Conservation (phyloP, 176 grass and related monocot genomes). For the Phragmites australis region DNA sequence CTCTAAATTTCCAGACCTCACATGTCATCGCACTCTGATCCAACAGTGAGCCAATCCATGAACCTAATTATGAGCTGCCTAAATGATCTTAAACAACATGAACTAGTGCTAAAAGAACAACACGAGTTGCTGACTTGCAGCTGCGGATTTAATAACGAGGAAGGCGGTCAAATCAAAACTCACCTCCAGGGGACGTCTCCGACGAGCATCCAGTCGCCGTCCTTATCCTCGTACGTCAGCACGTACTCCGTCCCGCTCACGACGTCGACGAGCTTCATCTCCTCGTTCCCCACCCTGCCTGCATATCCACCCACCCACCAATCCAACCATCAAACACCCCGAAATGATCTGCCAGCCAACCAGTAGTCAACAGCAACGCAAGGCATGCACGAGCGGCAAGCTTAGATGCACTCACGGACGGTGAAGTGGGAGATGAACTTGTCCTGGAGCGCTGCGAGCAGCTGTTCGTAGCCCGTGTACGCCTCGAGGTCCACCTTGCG, state of each 20-base stretch:
- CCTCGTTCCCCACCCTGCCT: slow-evolving; percentile 69
- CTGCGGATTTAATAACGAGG: neutral
- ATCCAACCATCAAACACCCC: neutral
- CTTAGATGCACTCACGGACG: slow-evolving; percentile 50
- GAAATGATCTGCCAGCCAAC: neutral
- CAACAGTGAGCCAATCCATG: neutral
- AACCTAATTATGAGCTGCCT: neutral
- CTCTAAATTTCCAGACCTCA: neutral
- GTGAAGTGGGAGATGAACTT: slow-evolving; percentile 87
- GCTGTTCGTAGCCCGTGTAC: slow-evolving; percentile 61
- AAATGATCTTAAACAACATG: neutral
- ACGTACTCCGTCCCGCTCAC: slow-evolving; percentile 73
- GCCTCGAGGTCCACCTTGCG: slow-evolving; percentile 87
- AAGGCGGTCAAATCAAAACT: neutral
- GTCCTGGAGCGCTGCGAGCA: slow-evolving; percentile 73
- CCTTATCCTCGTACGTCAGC: slow-evolving; percentile 93
- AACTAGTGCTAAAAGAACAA: neutral
- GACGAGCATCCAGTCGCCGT: slow-evolving; percentile 94
- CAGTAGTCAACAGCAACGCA: no score
- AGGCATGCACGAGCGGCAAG: neutral
- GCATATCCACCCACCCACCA: neutral
- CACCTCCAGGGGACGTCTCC: slow-evolving; percentile 94
- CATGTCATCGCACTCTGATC: neutral
- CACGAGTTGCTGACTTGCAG: neutral
- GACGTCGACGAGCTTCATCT: slow-evolving; percentile 78